These are phyloP conservation scores for Tardiomyces blankii DNA, from an alignment of 1,139 yeast species.

Conservation along the genomic window DNA sequence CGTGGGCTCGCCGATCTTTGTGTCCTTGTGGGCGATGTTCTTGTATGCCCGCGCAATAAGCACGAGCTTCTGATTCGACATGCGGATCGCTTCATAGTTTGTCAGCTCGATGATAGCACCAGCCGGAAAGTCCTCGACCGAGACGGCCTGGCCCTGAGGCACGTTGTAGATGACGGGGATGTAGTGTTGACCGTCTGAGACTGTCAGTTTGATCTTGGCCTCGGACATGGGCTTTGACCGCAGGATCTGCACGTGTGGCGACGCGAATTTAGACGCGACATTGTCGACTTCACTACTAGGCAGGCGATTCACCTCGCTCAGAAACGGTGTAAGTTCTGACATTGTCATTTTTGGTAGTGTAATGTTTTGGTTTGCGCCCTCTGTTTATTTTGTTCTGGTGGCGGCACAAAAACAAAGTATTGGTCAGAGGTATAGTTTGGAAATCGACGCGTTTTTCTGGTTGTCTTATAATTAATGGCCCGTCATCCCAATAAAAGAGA, in stretches of 20 bases:
- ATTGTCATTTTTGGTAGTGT: background rate
- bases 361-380: background rate
- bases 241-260: background rate
- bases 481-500: background rate
- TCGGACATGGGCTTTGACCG: background rate
- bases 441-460: background rate
- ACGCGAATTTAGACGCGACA: background rate
- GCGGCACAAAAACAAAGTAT: no score
- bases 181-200: conserved; percentile 3
- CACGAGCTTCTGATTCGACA: background rate
- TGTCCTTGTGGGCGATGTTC: background rate
- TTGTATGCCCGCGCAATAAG: background rate
- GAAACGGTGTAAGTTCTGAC: background rate
- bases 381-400: no score
- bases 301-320: background rate
- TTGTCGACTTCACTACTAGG: background rate
- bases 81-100: background rate
- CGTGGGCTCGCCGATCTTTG: background rate
- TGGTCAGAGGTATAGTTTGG: no score
- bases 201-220: background rate
- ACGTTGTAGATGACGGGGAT: background rate
- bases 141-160: background rate
- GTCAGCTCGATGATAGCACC: conserved; percentile 4
- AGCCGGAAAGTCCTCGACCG: background rate
- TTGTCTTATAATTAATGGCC: background rate